Evolutionary conservation across 164 flowering plant genomes (phyloP), one percentile per base, ranked within the genome.

Genomic region (Vitis vinifera): DNA sequence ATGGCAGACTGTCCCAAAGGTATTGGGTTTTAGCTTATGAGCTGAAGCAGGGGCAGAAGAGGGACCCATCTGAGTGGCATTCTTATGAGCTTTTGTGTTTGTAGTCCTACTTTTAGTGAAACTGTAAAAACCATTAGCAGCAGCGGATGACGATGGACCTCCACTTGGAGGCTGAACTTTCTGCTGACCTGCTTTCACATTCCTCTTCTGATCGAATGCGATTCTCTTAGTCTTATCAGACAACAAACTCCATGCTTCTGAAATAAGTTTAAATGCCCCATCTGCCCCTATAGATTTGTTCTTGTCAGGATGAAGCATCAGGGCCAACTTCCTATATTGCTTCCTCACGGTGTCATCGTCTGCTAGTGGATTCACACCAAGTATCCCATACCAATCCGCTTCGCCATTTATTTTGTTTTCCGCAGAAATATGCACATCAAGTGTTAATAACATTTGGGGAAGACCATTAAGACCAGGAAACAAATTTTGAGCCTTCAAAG

Each of bases 221-320:
- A 15, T 23, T 82, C 91, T 84, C 83, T 80, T 89, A 15, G 72
- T 29, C 78, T 89, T 89, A 61, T 95, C 99, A 55, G 96, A 89
- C 62, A 95, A 74, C 73, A 90, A 73, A 78, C 85, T 89, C 99
- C 98, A 93, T 9, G 99, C 98, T 76, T 91, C 90, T 4, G 97
- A 89, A 67, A 95, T 68, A 64, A 83, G 67, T 74, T 91, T 91
- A 78, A 93, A 95, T 5, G 99, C 99, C 58, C 92, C 99, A 55
- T 95, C 99, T 15, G 97, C 92, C 55, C 99, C 99, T 13, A 93
- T 51, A 66, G 94, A 85, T 65, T 89, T 90, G 81, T 95, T 95
- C 76, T 92, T 95, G 72, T 94, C 99, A 23, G 99, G 99, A 75
- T 94, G 99, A 74, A 94, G 93, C 76, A 80, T 76, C 12, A 95